phyloP scores from a whole-genome alignment of 208 protist genomes.

The Trypanosoma lewisi region DNA sequence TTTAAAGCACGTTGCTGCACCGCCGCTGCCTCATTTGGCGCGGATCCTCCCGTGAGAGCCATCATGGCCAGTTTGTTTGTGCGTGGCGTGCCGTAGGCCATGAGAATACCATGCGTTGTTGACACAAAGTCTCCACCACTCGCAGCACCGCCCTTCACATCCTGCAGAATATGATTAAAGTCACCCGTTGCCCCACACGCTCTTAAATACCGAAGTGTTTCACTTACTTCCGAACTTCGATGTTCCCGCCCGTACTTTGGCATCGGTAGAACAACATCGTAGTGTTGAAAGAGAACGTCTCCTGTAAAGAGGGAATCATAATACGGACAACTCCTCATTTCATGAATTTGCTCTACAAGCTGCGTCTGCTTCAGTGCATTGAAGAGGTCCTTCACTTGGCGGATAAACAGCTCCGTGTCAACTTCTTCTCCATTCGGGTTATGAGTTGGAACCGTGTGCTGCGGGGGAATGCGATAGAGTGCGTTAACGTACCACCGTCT shows the following conservation, averaged over 20 bases:
- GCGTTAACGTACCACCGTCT: constrained; percentile 68
- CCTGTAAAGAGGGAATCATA: constrained; percentile 76
- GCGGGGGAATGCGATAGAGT: constrained; percentile 66
- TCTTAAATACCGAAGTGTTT: constrained; percentile 88
- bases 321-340: constrained; percentile 83
- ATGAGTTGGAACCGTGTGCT: constrained; percentile 72
- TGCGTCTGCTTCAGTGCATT: constrained; percentile 56
- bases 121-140: constrained; percentile 77
- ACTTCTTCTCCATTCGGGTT: constrained; percentile 64
- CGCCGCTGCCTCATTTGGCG: constrained; percentile 34
- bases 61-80: constrained; percentile 74
- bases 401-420: constrained; percentile 66
- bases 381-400: constrained; percentile 67
- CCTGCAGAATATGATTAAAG: constrained; percentile 78
- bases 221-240: constrained; percentile 72
- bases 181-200: constrained; percentile 68
- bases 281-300: constrained; percentile 81
- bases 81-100: constrained; percentile 67
- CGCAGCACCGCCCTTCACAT: constrained; percentile 59
- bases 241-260: constrained; percentile 82
- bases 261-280: constrained; percentile 83
- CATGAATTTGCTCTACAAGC: constrained; percentile 73
- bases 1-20: constrained; percentile 43
- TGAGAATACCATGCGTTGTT: constrained; percentile 67
- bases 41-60: constrained; percentile 42